A percentile compares a stretch with the other conserved stretches of the same genome.
These are phyloP conservation scores for Fomitopsis serialis DNA, from an alignment of 768 basidiomycete genomes.

Conservation along the genomic window DNA sequence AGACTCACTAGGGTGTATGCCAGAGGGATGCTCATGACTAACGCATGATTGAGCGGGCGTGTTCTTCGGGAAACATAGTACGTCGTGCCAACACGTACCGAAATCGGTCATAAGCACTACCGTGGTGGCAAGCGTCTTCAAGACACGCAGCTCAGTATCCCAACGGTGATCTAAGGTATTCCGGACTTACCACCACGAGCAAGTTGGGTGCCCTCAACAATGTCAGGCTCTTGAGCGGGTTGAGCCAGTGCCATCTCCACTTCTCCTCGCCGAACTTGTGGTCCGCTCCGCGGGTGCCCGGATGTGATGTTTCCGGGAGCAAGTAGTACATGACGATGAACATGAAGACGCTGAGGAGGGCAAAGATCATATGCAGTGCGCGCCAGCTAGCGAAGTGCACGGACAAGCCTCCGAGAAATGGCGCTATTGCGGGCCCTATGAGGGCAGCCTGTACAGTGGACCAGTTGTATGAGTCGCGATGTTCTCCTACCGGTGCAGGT, in stretches of 20 bases:
- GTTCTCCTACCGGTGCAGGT: too few relatives aligned
- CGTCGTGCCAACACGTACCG: conserved; percentile 36
- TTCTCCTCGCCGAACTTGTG: conserved; percentile 23
- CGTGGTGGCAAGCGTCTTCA: conserved; percentile 37
- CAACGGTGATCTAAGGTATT: too few relatives aligned
- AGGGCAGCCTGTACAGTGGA: conserved; percentile 36
- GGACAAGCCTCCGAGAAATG: conserved; percentile 49
- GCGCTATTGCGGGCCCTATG: conserved; percentile 58
- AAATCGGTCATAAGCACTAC: conserved; percentile 23
- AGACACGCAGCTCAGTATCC: conserved; percentile 9
- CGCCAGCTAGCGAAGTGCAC: conserved; percentile 67
- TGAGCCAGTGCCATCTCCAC: conserved; percentile 41
- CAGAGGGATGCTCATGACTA: conserved; percentile 50
- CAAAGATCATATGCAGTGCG: conserved; percentile 44
- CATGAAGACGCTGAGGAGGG: conserved; percentile 32
- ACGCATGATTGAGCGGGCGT: not conserved
- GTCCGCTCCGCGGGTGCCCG: conserved; percentile 50
- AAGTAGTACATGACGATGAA: conserved; percentile 36
- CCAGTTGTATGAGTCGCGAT: not conserved
- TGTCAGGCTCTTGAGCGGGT: conserved; percentile 48
- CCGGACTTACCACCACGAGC: conserved; percentile 41
- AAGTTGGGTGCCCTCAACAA: conserved; percentile 59
- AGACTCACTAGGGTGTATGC: conserved; percentile 55
- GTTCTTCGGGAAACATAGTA: too few relatives aligned
- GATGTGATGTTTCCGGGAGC: conserved; percentile 68